These are phyloP conservation scores for Leishmania mexicana DNA, from an alignment of 208 protist genomes.

Conservation along the genomic window DNA sequence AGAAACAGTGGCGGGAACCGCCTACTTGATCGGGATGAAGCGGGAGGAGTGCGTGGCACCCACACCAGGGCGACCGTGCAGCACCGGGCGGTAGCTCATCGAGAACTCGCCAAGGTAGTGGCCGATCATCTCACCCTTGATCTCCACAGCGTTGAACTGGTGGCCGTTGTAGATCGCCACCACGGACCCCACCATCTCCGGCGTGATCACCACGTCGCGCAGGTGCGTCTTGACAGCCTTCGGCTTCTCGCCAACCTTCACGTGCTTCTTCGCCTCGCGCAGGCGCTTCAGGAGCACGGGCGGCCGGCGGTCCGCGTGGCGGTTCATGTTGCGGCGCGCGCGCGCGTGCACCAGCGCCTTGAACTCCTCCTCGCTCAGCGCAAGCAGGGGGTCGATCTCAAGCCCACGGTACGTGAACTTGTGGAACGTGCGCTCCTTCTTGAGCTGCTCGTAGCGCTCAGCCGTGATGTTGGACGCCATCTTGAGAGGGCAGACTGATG, in stretches of 20 bases:
- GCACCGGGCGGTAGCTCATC: slow-evolving; percentile 98
- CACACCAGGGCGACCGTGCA: slow-evolving; percentile 99
- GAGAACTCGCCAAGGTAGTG: slow-evolving; percentile 99
- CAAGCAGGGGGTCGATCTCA: slow-evolving; percentile 95
- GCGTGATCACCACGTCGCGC: slow-evolving; percentile 99
- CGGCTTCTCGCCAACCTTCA: slow-evolving; percentile 97
- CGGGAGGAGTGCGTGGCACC: slow-evolving; percentile 97
- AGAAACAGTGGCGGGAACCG: too few species aligned
- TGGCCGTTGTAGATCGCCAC: slow-evolving; percentile 99
- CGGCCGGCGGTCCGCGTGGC: slow-evolving; percentile 92
- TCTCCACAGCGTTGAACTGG: slow-evolving; percentile 98
- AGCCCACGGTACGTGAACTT: slow-evolving; percentile 98
- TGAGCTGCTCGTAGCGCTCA: slow-evolving; percentile 92
- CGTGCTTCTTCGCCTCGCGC: slow-evolving; percentile 96
- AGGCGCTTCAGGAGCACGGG: slow-evolving; percentile 97
- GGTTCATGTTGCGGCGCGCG: slow-evolving; percentile 94
- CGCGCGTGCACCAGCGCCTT: slow-evolving; percentile 94
- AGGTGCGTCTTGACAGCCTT: slow-evolving; percentile 99
- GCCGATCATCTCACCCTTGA: slow-evolving; percentile 99
- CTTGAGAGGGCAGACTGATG: background rate
- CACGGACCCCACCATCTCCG: slow-evolving; percentile 99
- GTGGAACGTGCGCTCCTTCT: slow-evolving; percentile 98
- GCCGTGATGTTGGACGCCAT: slow-evolving; percentile 83
- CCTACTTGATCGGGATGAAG: slow-evolving; percentile 86
- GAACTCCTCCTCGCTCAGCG: slow-evolving; percentile 95